Evolutionary conservation across 306 rosid genomes (phyloP), one percentile per base, ranked within the genome.

Genomic region (Cyclanthera cordifolia): DNA sequence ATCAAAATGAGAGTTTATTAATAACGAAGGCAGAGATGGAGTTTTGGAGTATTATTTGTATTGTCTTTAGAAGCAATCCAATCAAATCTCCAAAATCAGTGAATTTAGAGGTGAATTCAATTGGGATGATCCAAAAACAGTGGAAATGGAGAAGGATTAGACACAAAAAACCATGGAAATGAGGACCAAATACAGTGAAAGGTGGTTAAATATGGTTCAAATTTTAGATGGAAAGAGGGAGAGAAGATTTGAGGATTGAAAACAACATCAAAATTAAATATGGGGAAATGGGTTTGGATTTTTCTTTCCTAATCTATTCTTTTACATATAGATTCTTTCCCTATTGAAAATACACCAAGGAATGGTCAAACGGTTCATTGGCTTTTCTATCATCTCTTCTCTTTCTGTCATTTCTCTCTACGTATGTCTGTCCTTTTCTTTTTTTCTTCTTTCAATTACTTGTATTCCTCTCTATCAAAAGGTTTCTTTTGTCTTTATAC

Each of bases 341-440:
- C 70, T 46, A 61, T 73, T 49, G n/a, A 69, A 73, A 53, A 58
- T 72, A 54, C 52, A 45, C 71, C 14, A 59, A 54, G 52, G 77
- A 50, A 53, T 23, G n/a, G 68, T 82, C 79, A 78, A 85, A 72
- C 88, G 87, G 88, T 86, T 79, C 59, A 81, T 78, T 85, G 90
- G 85, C 70, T 85, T 88, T 83, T 86, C 74, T 80, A 39, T 74
- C 65, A 73, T 80, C 75, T 58, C 75, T 69, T 79, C 67, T 78
- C 75, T 69, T 84, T 82, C 83, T 90, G 77, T 2, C 41, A 78
- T 67, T 16, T 64, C 69, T 64, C 69, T 48, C 27, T 73, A 76
- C 72, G 73, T 73, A 8, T 41, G 23, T 46, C 16, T 63, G 1
- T 28, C 68, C 75, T 65, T 32, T 53, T 73, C 37, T 73, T 52